Percentiles rank a stretch among this genome's conserved stretches.
phyloP scores from a whole-genome alignment of 352 stramenopile genomes.

The Phytopythium kandeliae region DNA sequence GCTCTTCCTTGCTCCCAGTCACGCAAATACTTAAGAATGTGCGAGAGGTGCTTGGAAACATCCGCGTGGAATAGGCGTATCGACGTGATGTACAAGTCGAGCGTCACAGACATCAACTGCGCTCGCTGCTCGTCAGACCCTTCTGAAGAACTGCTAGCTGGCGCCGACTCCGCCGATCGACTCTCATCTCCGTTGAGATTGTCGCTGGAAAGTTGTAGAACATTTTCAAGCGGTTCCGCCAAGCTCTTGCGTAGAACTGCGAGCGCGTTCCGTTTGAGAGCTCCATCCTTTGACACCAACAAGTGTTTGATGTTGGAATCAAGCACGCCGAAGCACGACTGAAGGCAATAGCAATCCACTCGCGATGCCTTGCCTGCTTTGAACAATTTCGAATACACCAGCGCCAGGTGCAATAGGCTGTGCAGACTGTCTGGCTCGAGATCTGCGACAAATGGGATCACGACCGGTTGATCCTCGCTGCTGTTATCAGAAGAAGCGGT shows the following conservation, averaged over 20 bases:
- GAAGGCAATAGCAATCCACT: slow-evolving; percentile 26
- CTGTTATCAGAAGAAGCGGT: slow-evolving; percentile 6
- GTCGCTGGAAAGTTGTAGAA: slow-evolving; percentile 24
- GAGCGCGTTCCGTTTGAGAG: slow-evolving; percentile 11
- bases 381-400: slow-evolving; percentile 26
- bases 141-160: slow-evolving; percentile 1
- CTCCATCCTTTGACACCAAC: slow-evolving; percentile 10
- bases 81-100: slow-evolving; percentile 50
- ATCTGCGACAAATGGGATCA: slow-evolving; percentile 42
- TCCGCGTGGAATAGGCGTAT: slow-evolving; percentile 43
- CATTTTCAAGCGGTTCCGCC: slow-evolving; percentile 20
- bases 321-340: slow-evolving; percentile 36
- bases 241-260: slow-evolving; percentile 19
- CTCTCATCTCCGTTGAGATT: not conserved
- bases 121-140: slow-evolving; percentile 11
- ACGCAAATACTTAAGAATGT: slow-evolving; percentile 34
- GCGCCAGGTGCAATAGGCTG: slow-evolving; percentile 22
- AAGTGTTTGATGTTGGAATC: slow-evolving; percentile 33
- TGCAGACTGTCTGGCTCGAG: slow-evolving; percentile 25
- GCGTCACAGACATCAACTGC: slow-evolving; percentile 23
- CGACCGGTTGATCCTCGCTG: not conserved
- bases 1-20: slow-evolving; percentile 24
- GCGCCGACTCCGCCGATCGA: not conserved
- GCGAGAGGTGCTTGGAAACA: slow-evolving; percentile 34
- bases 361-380: slow-evolving; percentile 12